Conservation (phyloP, 495 filamentous ascomycete genomes). For the Trypethelium eluteriae region DNA sequence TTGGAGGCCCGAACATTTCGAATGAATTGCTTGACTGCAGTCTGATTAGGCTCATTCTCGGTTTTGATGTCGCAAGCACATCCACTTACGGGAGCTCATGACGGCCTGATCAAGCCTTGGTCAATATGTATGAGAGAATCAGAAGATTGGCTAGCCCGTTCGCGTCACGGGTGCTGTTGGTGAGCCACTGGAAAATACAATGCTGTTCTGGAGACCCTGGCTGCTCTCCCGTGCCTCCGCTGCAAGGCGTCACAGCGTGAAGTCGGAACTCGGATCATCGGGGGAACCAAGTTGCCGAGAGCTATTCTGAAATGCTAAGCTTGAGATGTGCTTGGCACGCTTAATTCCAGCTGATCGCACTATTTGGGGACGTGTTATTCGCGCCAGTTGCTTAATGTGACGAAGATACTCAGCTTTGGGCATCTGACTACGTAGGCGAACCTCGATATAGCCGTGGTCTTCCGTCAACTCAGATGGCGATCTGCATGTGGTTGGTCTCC, state of each 20-base stretch:
- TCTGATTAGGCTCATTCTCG: constrained; percentile 25
- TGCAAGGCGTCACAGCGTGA: not conserved
- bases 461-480: not conserved
- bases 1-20: constrained; percentile 96
- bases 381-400: not conserved
- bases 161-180: not conserved
- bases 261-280: constrained; percentile 4
- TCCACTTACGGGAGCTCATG: constrained; percentile 61
- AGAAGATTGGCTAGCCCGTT: not conserved
- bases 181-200: not conserved
- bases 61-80: constrained; percentile 27
- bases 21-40: constrained; percentile 95
- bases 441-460: not conserved
- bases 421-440: constrained; percentile 1
- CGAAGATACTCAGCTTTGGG: not conserved
- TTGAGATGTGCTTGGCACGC: not conserved
- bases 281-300: not conserved
- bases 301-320: not conserved
- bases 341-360: no score
- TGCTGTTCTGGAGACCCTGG: not conserved
- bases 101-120: constrained; percentile 27
- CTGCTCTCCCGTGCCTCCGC: not conserved
- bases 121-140: not conserved
- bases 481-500: not conserved
- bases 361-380: not conserved